Conservation (phyloP, 1,284 basidiomycete genomes). For the Puccinia horiana region DNA sequence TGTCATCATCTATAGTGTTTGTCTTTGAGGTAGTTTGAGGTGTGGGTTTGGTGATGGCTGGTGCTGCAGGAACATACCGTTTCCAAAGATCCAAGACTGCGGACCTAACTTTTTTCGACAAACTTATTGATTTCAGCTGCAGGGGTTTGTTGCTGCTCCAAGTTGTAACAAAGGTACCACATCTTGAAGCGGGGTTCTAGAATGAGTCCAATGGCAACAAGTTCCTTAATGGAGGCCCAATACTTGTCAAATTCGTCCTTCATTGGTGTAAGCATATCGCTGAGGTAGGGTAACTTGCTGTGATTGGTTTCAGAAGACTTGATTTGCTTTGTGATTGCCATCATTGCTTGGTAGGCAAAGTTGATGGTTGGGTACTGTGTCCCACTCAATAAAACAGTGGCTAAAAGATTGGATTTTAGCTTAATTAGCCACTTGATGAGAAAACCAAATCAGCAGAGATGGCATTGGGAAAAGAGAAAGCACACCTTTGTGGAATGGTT, state of each 20-base stretch:
- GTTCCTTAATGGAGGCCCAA: background rate
- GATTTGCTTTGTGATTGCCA: background rate
- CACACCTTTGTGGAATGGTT: constrained; percentile 15
- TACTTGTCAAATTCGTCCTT: background rate
- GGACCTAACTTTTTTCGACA: background rate
- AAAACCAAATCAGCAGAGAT: background rate
- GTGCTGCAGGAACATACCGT: background rate
- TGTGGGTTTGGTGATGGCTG: background rate
- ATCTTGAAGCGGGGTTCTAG: constrained; percentile 5
- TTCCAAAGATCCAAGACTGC: background rate
- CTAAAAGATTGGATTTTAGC: background rate
- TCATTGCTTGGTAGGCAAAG: background rate
- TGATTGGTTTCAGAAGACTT: background rate
- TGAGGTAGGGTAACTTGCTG: background rate
- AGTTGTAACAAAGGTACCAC: background rate
- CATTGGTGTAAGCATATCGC: background rate
- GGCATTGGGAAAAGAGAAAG: background rate
- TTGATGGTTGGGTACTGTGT: background rate
- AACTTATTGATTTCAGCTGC: background rate
- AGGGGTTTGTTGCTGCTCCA: background rate
- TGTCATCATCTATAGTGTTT: background rate
- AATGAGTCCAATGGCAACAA: background rate
- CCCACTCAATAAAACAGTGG: background rate
- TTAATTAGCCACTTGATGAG: no score
- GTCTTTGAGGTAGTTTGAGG: background rate